Base-by-base conservation (phyloP, 192 early-diverging fungal genomes). In the Coemansia pectinata region DNA sequence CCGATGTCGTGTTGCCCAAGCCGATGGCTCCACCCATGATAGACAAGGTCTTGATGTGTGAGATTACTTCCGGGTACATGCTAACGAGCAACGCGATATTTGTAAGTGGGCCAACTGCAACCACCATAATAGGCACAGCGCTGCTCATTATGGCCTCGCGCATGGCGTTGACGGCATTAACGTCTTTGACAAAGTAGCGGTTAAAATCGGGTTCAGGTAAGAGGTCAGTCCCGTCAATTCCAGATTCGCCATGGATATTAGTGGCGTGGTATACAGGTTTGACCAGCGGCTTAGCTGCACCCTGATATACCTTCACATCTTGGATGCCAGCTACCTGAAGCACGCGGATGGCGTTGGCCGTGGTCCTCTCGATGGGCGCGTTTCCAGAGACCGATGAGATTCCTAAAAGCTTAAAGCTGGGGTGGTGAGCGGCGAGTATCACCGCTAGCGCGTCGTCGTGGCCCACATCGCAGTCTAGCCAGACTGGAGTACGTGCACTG, bases 1-100 rank as follows among this genome's bases (percentile, higher is more conserved):
- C 70, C 17, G 69, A n/a, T 0, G 59, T 69, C 12, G 57, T 39
- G 23, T 76, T 77, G n/a, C 79, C 79, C 6, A 66, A 12, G 0
- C 53, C 57, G 10, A 71, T 57, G 8, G 74, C 71, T 7, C 85
- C 85, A 7, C 81, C 85, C 85, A 86, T 86, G 41, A 79, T 65
- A 1, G 74, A 59, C 45, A 86, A 62, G 12, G 65, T 72, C 39
- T 69, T 70, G 61, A 86, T 83, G 52, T 61, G 65, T 14, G 60
- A 34, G 2, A 69, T 73, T 14, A 78, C 62, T 25, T 79, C 74
- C 12, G 81, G 85, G 57, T 76, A 83, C 31, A 75, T 34, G 34
- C 78, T 73, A n/a, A 86, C 53, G n/a, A 86, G 62, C 15, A 84
- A 60, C 21, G 78, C 85, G 39, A 83, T 62, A 38, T 86, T 86